Conservation (phyloP, 805 yeast genomes). For the Kodamaea kaohsiungensis region DNA sequence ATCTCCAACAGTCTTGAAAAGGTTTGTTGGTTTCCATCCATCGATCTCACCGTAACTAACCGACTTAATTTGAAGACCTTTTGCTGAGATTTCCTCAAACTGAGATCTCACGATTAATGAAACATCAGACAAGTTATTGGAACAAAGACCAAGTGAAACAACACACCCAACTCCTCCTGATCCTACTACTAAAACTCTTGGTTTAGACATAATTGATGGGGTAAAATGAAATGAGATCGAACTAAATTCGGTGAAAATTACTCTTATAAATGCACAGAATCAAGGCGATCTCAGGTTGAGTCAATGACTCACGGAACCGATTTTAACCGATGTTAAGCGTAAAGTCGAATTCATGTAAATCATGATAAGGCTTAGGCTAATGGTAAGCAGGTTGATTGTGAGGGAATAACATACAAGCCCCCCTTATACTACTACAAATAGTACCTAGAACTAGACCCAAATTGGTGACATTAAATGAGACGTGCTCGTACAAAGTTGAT, state of each 20-base stretch:
- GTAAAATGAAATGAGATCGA: neutral
- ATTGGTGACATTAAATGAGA: too few relatives aligned
- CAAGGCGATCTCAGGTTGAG: too few relatives aligned
- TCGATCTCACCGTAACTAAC: constrained; percentile 58
- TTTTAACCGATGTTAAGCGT: too few relatives aligned
- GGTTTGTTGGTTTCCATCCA: constrained; percentile 54
- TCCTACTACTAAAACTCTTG: constrained; percentile 64
- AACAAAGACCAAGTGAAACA: constrained; percentile 62
- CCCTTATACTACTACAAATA: too few relatives aligned
- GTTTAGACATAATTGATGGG: constrained; percentile 2
- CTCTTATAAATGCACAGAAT: too few relatives aligned
- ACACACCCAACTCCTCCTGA: constrained; percentile 88
- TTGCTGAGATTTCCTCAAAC: constrained; percentile 49
- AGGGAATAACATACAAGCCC: too few relatives aligned
- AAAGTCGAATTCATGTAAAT: too few relatives aligned
- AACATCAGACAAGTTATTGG: constrained; percentile 49
- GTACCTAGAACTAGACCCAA: too few relatives aligned
- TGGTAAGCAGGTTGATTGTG: too few relatives aligned
- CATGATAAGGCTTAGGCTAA: too few relatives aligned
- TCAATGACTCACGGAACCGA: too few relatives aligned
- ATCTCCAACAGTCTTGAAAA: constrained; percentile 49
- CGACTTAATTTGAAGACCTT: constrained; percentile 63
- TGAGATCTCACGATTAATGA: constrained; percentile 68
- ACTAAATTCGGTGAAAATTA: neutral
- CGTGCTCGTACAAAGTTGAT: too few relatives aligned